Percentiles rank a stretch among this genome's conserved stretches.
Evolutionary conservation across 768 basidiomycete species (phyloP).

Genomic region (Phylloporus sp.): DNA sequence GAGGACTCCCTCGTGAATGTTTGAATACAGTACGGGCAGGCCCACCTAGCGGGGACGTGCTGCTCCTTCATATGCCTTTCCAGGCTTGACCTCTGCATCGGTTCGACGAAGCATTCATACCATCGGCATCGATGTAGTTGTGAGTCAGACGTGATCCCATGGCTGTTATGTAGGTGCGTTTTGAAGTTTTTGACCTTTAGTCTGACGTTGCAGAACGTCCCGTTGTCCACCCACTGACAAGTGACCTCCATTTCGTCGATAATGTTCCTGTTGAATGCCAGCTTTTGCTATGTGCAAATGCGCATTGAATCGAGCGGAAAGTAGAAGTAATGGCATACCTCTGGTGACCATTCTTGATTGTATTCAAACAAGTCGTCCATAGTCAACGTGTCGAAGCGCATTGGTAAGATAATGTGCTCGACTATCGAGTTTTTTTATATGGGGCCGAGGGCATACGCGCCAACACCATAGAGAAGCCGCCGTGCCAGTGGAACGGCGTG

Average conservation of each 20-base stretch:
- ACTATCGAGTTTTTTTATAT: conserved; percentile 7
- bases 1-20: conserved; percentile 6
- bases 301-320: not conserved
- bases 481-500: not conserved
- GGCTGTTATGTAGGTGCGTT: not conserved
- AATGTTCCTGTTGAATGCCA: not conserved
- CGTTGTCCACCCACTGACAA: conserved; percentile 7
- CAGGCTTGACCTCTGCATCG: conserved; percentile 9
- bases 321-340: not conserved
- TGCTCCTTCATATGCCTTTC: conserved; percentile 9
- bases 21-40: not conserved
- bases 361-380: not conserved
- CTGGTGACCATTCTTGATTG: not conserved
- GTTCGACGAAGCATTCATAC: not conserved
- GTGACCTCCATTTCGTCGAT: not conserved
- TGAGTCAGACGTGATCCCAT: conserved; percentile 2
- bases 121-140: conserved; percentile 7
- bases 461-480: not conserved
- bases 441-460: not conserved
- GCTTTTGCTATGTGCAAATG: not conserved
- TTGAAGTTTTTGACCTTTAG: not conserved
- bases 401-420: not conserved
- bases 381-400: not conserved
- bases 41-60: conserved; percentile 12
- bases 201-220: not conserved